Evolutionary conservation across 116 monocot genomes (phyloP), one percentile per base, ranked within the genome.

Genomic region (Iris pallida): DNA sequence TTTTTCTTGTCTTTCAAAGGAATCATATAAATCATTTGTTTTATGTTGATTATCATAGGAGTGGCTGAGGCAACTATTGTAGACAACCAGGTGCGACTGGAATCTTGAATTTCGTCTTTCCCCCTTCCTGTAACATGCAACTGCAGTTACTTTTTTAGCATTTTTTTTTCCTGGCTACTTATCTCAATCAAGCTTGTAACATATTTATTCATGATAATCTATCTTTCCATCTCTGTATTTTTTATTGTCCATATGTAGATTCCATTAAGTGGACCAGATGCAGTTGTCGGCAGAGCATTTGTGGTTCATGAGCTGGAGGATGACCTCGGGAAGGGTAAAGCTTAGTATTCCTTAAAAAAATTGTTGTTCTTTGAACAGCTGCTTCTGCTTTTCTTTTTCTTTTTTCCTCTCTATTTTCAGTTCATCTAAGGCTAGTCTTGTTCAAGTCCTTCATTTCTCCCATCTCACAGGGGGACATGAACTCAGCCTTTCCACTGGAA

Each of bases 231-330:
- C 30, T 30, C 0, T 30, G 30, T 30, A 30, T 30, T 60, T 30
- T 30, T 75, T 14, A 46, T 13, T 56, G 42, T 30, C 3, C 30
- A 16, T 65, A 45, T 44, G 7, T 57, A 88, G 87, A 88, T 88
- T 61, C 87, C 80, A 41, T 62, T 88, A 56, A 70, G 59, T 52
- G 90, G 90, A 49, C 83, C 82, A 8, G 87, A 94, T 85, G 58
- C 94, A 52, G 85, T 94, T 51, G 71, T 94, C 66, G 94, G 94
- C 52, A 84, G 94, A 81, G 94, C 94, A 49, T 83, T 94, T 79
- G 94, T 94, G 55, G 85, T 94, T 67, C 94, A 94, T 83, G 94
- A 90, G 65, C 79, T 90, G 54, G 75, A 72, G 71, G 94, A 94
- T 85, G 94, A 94, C 67, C 82, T 94, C 45, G 94, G 94, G 51